A percentile compares a stretch with the other conserved stretches of the same genome.
Evolutionary conservation across 768 basidiomycete genomes (phyloP).

Genomic region (Collybia sordida): DNA sequence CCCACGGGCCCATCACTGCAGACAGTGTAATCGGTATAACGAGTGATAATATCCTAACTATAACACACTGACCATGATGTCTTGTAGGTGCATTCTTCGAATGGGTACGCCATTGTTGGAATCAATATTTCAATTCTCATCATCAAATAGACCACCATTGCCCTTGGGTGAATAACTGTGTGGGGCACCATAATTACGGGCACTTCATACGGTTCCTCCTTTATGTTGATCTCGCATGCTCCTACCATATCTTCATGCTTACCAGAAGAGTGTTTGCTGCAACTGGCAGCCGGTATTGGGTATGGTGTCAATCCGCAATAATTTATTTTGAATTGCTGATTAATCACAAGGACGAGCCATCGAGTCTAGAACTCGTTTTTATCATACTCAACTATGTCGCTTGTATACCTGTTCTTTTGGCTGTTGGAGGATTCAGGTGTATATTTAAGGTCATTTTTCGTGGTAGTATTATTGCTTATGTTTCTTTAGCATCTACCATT

Average conservation of each 20-base stretch:
- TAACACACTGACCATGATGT: slow-evolving; percentile 4
- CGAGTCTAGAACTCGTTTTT: slow-evolving; percentile 70
- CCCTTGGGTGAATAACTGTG: slow-evolving; percentile 93
- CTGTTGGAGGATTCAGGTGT: slow-evolving; percentile 90
- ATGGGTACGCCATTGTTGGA: slow-evolving; percentile 61
- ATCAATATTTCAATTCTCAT: slow-evolving; percentile 4
- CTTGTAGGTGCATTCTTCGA: slow-evolving; percentile 72
- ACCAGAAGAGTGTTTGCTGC: slow-evolving; percentile 57
- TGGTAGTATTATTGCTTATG: neutral
- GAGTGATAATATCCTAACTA: neutral
- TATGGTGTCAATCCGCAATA: slow-evolving; percentile 23
- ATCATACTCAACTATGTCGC: slow-evolving; percentile 86
- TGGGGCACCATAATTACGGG: slow-evolving; percentile 90
- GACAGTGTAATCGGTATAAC: slow-evolving; percentile 76
- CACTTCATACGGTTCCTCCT: slow-evolving; percentile 91
- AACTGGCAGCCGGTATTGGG: slow-evolving; percentile 50
- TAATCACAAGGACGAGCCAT: slow-evolving; percentile 60
- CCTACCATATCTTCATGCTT: slow-evolving; percentile 86
- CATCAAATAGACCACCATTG: slow-evolving; percentile 75
- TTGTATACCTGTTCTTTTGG: slow-evolving; percentile 81
- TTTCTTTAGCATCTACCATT: slow-evolving; percentile 74
- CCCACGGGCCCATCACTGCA: slow-evolving; percentile 90
- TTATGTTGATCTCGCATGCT: slow-evolving; percentile 87
- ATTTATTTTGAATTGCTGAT: neutral
- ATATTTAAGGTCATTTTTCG: slow-evolving; percentile 4